Evolutionary conservation across 768 basidiomycete genomes (phyloP).

Genomic region (Tulasnella calospora): DNA sequence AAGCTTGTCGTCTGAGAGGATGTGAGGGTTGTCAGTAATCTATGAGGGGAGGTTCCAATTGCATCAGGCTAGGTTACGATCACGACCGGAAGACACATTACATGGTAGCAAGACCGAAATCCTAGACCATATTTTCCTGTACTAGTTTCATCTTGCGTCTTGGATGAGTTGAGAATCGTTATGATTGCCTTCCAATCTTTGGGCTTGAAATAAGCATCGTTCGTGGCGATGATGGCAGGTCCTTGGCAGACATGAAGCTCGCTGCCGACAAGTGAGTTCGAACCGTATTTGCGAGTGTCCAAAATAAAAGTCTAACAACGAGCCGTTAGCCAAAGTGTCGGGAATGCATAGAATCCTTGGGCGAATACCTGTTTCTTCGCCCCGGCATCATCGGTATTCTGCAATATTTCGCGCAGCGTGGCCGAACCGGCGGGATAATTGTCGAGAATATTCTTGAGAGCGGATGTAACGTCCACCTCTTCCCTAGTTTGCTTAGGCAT

Average conservation of each 20-base stretch:
- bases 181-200: constrained; percentile 9
- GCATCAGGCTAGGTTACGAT: not conserved
- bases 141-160: not conserved
- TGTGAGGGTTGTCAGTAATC: constrained; percentile 20
- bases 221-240: constrained; percentile 15
- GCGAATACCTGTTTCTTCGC: not conserved
- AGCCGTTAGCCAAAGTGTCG: not conserved
- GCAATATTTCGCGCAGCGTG: not conserved
- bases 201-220: not conserved
- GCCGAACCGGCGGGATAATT: not conserved
- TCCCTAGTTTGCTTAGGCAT: not conserved
- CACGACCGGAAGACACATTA: not conserved
- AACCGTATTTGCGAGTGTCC: not conserved
- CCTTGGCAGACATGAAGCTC: constrained; percentile 12
- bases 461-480: not conserved
- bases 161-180: constrained; percentile 7
- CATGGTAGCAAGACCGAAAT: constrained; percentile 15
- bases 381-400: constrained; percentile 6
- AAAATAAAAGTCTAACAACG: not conserved
- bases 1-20: not conserved
- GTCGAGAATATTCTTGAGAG: constrained; percentile 8
- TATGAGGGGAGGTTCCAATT: not conserved
- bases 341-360: not conserved
- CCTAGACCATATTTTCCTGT: constrained; percentile 5
- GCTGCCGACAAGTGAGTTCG: not conserved